phyloP scores from a whole-genome alignment of 2,329 filamentous ascomycete species.

The Xylaria sp. region DNA sequence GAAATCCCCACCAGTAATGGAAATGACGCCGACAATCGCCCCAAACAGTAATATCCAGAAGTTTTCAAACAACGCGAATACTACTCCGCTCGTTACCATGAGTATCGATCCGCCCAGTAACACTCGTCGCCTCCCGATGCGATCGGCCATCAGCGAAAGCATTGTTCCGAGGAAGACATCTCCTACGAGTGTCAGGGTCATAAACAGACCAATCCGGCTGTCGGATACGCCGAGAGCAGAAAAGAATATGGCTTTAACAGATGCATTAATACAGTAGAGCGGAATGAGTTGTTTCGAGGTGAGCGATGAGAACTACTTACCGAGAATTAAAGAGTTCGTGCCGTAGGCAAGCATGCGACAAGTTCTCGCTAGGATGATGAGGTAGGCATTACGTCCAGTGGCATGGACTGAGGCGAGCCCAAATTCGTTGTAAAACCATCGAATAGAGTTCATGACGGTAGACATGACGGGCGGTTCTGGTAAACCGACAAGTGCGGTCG shows the following conservation, averaged over 20 bases:
- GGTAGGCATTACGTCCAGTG: slow-evolving; percentile 62
- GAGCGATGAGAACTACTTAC: slow-evolving; percentile 34
- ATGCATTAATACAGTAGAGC: not conserved
- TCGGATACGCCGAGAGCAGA: slow-evolving; percentile 66
- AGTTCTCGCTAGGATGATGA: slow-evolving; percentile 64
- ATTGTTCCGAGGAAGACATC: slow-evolving; percentile 69
- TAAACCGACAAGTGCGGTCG: slow-evolving; percentile 4
- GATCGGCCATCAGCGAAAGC: slow-evolving; percentile 69
- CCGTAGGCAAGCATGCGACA: slow-evolving; percentile 73
- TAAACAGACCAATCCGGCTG: slow-evolving; percentile 70
- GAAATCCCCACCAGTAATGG: slow-evolving; percentile 72
- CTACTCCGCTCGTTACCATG: slow-evolving; percentile 66
- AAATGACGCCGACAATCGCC: slow-evolving; percentile 70
- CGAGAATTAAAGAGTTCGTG: slow-evolving; percentile 68
- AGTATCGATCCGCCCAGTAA: slow-evolving; percentile 63
- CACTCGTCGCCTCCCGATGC: slow-evolving; percentile 66
- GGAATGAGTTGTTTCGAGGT: not conserved
- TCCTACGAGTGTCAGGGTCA: slow-evolving; percentile 71
- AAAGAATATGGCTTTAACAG: slow-evolving; percentile 63
- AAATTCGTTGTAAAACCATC: slow-evolving; percentile 58
- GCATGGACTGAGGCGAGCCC: slow-evolving; percentile 59
- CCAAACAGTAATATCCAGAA: slow-evolving; percentile 70
- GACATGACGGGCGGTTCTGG: slow-evolving; percentile 40
- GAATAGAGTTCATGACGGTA: slow-evolving; percentile 37
- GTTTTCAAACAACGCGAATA: slow-evolving; percentile 65